A percentile compares a stretch with the other conserved stretches of the same genome.
Conservation (phyloP, 352 stramenopile genomes). For the Phytopythium kandeliae region DNA sequence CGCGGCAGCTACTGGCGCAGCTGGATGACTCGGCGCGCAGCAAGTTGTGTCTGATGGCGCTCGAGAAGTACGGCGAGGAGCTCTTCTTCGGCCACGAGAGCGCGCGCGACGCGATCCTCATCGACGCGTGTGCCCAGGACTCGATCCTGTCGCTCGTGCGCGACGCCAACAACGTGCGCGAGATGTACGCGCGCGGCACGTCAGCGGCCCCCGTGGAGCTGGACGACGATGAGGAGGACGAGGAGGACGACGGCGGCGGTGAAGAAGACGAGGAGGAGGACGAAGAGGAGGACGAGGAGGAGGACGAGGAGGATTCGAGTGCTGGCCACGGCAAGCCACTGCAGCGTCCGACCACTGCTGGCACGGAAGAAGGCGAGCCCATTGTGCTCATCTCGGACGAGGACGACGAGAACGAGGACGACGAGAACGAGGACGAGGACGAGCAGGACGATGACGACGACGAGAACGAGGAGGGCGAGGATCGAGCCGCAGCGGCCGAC, state of each 20-base stretch:
- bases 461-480: conserved; percentile 10
- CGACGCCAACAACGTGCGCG: conserved; percentile 43
- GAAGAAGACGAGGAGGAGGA: conserved; percentile 32
- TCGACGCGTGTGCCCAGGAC: conserved; percentile 56
- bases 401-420: conserved; percentile 24
- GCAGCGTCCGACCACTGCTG: conserved; percentile 9
- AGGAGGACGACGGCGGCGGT: conserved; percentile 39
- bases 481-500: conserved; percentile 16
- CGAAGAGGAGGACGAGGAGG: conserved; percentile 24
- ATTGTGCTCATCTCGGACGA: conserved; percentile 51
- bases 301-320: conserved; percentile 21
- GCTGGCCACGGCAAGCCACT: conserved; percentile 16
- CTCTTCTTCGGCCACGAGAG: conserved; percentile 56
- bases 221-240: conserved; percentile 47
- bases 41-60: conserved; percentile 46
- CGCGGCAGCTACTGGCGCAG: conserved; percentile 35
- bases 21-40: conserved; percentile 48
- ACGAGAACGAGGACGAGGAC: conserved; percentile 25
- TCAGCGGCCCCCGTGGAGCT: conserved; percentile 48
- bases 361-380: conserved; percentile 26
- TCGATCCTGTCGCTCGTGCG: conserved; percentile 46
- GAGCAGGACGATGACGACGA: conserved; percentile 22
- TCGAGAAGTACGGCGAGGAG: conserved; percentile 68
- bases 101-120: conserved; percentile 49
- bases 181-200: conserved; percentile 43